A percentile compares a stretch with the other conserved stretches of the same genome.
These are phyloP conservation scores for Auxenochlorella pyrenoidosa DNA, from an alignment of 139 green algal genomes.

Conservation along the genomic window DNA sequence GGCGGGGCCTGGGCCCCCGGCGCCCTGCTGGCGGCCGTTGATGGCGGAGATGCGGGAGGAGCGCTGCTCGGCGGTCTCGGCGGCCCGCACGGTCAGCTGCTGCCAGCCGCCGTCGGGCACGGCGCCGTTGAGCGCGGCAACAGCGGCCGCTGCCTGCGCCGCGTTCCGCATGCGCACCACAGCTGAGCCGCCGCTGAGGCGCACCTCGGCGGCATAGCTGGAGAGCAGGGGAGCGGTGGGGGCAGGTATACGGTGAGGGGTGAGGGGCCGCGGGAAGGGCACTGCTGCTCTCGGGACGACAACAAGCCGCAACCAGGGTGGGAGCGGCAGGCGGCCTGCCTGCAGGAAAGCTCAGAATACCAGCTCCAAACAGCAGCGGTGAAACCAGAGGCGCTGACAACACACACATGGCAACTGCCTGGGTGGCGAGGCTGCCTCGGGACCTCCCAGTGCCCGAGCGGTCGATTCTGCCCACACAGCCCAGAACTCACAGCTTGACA, in stretches of 20 bases:
- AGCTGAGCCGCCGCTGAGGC: conserved; percentile 17
- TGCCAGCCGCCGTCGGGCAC: conserved; percentile 34
- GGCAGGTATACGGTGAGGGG: background rate
- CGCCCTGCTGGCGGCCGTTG: conserved; percentile 26
- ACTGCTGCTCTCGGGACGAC: too few species aligned
- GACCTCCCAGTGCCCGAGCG: background rate
- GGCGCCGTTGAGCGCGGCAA: conserved; percentile 28
- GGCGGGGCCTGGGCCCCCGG: background rate
- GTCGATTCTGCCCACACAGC: background rate
- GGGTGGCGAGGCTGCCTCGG: background rate
- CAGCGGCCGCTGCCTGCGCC: conserved; percentile 8
- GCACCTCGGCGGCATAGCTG: conserved; percentile 32
- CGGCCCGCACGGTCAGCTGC: conserved; percentile 30
- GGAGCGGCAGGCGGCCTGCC: too few species aligned
- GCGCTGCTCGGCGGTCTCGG: conserved; percentile 29
- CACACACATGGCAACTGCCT: background rate
- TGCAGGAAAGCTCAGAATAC: too few species aligned
- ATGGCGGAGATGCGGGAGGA: conserved; percentile 26
- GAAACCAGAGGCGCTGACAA: background rate
- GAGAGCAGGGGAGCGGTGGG: too few species aligned
- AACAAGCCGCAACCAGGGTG: too few species aligned
- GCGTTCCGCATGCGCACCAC: conserved; percentile 25
- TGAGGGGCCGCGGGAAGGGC: too few species aligned
- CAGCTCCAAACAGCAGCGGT: too few species aligned
- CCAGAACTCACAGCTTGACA: conserved; percentile 21